A percentile compares a stretch with the other conserved stretches of the same genome.
Evolutionary conservation across 2,329 filamentous ascomycete species (phyloP).

Genomic region (Ophiostoma triangulosporum): DNA sequence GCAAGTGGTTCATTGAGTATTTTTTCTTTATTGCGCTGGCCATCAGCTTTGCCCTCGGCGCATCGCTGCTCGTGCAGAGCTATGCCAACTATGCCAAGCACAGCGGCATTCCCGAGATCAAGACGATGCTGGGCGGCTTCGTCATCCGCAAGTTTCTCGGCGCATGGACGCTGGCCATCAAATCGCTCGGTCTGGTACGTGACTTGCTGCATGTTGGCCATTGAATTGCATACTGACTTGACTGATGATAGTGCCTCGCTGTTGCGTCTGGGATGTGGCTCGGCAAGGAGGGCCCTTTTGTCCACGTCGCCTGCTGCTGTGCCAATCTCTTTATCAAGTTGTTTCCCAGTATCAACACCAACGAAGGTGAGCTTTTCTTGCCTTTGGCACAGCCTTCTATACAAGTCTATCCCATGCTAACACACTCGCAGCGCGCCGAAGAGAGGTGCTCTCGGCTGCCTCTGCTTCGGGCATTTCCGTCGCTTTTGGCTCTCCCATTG

Average conservation of each 20-base stretch:
- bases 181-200: constrained; percentile 59
- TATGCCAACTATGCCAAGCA: constrained; percentile 85
- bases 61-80: constrained; percentile 66
- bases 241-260: constrained; percentile 48
- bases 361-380: constrained; percentile 42
- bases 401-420: background rate
- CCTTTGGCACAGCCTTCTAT: background rate
- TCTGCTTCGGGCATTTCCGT: constrained; percentile 88
- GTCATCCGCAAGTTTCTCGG: constrained; percentile 81
- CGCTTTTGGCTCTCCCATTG: constrained; percentile 86
- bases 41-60: constrained; percentile 63
- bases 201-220: no score
- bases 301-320: constrained; percentile 94
- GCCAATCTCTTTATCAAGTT: constrained; percentile 88
- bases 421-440: constrained; percentile 46
- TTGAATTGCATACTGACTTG: no score
- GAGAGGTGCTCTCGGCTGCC: constrained; percentile 84
- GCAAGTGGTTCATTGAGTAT: constrained; percentile 75
- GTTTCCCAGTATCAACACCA: constrained; percentile 65
- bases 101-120: constrained; percentile 95
- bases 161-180: constrained; percentile 76
- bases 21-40: constrained; percentile 76
- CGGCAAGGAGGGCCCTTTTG: constrained; percentile 87
- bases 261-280: constrained; percentile 94
- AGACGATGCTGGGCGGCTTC: constrained; percentile 87